Conservation (phyloP, 805 yeast species). For the Saccharomycopsis olivae region DNA sequence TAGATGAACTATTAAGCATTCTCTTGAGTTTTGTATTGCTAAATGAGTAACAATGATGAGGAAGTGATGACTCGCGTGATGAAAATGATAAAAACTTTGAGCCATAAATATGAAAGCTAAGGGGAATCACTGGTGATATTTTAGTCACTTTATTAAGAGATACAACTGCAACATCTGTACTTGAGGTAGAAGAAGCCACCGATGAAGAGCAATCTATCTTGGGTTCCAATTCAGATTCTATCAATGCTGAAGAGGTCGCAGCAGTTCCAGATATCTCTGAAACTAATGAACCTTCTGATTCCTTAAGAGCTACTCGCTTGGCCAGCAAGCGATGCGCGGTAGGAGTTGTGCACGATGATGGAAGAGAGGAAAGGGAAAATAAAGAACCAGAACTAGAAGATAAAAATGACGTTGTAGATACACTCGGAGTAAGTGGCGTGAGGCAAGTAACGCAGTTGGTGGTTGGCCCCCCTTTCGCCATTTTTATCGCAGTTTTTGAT, state of each 20-base stretch:
- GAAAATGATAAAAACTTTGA: constrained; percentile 72
- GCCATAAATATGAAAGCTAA: constrained; percentile 71
- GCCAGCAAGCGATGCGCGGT: no score
- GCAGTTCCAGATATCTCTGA: background rate
- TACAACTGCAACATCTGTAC: no score
- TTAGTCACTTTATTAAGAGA: background rate
- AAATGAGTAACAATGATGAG: constrained; percentile 78
- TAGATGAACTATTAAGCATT: constrained; percentile 54
- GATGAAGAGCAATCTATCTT: no score
- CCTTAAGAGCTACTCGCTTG: no score
- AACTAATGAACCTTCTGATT: constrained; percentile 13
- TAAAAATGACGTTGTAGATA: background rate
- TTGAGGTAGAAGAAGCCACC: no score
- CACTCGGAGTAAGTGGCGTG: background rate
- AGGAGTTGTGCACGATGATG: no score
- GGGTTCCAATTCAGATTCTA: background rate
- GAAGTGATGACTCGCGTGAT: constrained; percentile 71
- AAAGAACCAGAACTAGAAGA: constrained; percentile 10
- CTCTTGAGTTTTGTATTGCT: constrained; percentile 60
- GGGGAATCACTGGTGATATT: constrained; percentile 23
- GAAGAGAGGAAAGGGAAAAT: constrained; percentile 24
- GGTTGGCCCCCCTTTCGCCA: background rate
- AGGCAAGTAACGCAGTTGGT: no score
- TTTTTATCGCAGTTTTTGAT: background rate
- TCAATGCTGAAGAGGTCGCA: background rate